phyloP scores from a whole-genome alignment of 176 grass and related monocot genomes.

The Juncus inflexus region DNA sequence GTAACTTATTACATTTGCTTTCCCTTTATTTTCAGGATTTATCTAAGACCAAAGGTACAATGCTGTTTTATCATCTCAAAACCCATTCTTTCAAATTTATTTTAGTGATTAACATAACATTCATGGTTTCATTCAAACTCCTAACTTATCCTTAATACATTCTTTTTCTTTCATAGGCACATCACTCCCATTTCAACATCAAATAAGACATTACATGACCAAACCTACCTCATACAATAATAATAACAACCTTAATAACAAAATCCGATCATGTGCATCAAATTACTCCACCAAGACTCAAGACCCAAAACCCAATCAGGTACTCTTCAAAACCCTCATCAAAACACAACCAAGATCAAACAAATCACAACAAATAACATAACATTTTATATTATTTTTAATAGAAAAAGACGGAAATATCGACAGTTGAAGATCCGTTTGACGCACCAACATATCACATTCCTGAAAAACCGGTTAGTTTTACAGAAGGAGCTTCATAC shows the following conservation, averaged over 20 bases:
- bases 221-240: constrained; percentile 39
- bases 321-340: constrained; percentile 20
- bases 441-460: constrained; percentile 90
- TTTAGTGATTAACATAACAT: neutral
- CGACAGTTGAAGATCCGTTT: constrained; percentile 79
- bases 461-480: constrained; percentile 90
- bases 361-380: neutral
- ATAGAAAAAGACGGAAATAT: constrained; percentile 35
- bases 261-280: constrained; percentile 52
- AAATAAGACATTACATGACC: constrained; percentile 39
- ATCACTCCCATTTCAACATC: constrained; percentile 6
- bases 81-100: neutral
- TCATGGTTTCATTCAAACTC: neutral
- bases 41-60: constrained; percentile 16
- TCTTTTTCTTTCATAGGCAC: constrained; percentile 14
- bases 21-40: constrained; percentile 22
- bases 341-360: neutral
- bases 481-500: constrained; percentile 89
- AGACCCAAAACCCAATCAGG: constrained; percentile 69
- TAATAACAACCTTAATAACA: constrained; percentile 29
- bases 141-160: too few relatives aligned
- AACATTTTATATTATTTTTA: neutral
- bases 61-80: neutral
- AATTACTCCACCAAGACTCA: constrained; percentile 72
- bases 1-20: constrained; percentile 2